Evolutionary conservation across 2,329 filamentous ascomycete genomes (phyloP), one percentile per base, ranked within the genome.

Genomic region (Chlorencoelia australis): DNA sequence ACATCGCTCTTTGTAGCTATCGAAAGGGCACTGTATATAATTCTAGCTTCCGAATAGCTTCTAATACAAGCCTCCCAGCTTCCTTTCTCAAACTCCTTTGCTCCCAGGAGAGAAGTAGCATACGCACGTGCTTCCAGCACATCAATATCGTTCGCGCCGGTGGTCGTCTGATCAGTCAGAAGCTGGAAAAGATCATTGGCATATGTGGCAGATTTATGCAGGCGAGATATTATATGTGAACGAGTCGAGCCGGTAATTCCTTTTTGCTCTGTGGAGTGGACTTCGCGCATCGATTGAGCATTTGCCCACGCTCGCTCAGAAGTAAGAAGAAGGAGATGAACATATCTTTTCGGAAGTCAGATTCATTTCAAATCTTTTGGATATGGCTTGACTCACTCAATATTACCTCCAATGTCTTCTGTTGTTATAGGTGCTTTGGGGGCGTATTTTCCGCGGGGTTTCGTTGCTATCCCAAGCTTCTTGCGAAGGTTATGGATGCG

Each of bases 251-350:
- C 82, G 18, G 79, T 74, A 45, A 94, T 82, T 32, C 79, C 80
- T 59, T 85, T 83, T 42, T 79, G 77, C 50, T 91, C 85, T 50
- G 82, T 73, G 25, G 83, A 75, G 57, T 93, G 85, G 14, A 75
- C 67, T 4, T 85, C 74, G 62, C 94, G 95, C 71, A 95, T 86
- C 56, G 82, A 78, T 87, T 96, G 93, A 40, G 88, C 89, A 59
- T 94, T 81, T 24, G 91, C 89, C 85, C 87, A 96, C 34, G 88
- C 85, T 46, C 91, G 75, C 65, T 98, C 91, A 42, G 88, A 79
- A 25, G 78, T 83, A 53, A 95, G 75, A 39, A 98, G 70, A 20
- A 89, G 68, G n/a, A 95, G 68, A 48, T 82, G 71, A 32, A 79
- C 73, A 61, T 79, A 84, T 60, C 85, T 93, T 20, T 5, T 28